Percentiles rank a stretch among this genome's conserved stretches.
Evolutionary conservation across 2,329 filamentous ascomycete species (phyloP).

Genomic region (Tolypocladium cylindrosporum): DNA sequence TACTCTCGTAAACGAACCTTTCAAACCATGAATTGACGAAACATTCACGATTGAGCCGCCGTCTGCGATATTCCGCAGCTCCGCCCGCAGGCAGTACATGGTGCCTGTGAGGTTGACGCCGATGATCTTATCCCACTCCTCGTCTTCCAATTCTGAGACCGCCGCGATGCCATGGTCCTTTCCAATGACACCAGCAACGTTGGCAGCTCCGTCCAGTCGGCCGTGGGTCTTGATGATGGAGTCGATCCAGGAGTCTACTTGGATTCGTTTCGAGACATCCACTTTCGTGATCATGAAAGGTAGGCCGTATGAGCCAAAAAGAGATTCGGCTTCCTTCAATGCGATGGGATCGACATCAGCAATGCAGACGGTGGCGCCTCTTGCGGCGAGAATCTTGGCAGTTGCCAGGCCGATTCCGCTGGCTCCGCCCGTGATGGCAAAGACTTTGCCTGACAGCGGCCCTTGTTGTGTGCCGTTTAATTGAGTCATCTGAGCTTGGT

Average conservation of each 20-base stretch:
- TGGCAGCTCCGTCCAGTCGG: constrained; percentile 41
- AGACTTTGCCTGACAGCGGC: constrained; percentile 13
- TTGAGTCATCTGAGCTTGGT: not conserved
- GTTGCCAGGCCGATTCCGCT: constrained; percentile 31
- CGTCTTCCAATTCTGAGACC: constrained; percentile 31
- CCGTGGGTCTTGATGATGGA: constrained; percentile 33
- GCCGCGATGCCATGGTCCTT: constrained; percentile 27
- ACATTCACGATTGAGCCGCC: constrained; percentile 49
- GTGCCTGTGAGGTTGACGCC: constrained; percentile 35
- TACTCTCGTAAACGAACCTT: constrained; percentile 10
- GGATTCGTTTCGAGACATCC: constrained; percentile 33
- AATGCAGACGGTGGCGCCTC: constrained; percentile 26
- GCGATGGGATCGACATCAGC: constrained; percentile 25
- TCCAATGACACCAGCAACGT: constrained; percentile 41
- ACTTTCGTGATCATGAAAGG: constrained; percentile 26
- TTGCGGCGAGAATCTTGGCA: constrained; percentile 23
- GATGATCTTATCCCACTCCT: constrained; percentile 35
- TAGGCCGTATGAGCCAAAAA: constrained; percentile 15
- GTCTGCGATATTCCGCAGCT: constrained; percentile 32
- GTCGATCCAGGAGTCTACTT: constrained; percentile 40
- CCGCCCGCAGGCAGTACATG: constrained; percentile 37
- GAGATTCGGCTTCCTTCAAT: constrained; percentile 17
- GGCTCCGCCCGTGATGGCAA: constrained; percentile 20
- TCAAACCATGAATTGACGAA: constrained; percentile 38
- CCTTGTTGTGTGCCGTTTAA: not conserved